Percentiles rank a stretch among this genome's conserved stretches.
phyloP scores from a whole-genome alignment of 1,139 yeast genomes.

The Eremothecium cymbalariae region DNA sequence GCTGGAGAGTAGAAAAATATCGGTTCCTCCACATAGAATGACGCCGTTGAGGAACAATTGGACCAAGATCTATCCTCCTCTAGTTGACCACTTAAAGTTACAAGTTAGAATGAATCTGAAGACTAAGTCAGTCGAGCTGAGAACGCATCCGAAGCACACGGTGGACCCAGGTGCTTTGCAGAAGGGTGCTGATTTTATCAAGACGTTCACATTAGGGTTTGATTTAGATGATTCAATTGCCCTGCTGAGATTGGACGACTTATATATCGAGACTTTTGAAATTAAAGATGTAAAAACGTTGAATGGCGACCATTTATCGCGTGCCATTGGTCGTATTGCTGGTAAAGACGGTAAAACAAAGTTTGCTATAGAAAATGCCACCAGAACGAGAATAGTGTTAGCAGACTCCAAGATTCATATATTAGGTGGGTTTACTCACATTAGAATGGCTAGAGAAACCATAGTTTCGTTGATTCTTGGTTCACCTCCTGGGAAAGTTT shows the following conservation, averaged over 20 bases:
- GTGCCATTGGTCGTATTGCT: slow-evolving; percentile 99
- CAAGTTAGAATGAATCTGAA: slow-evolving; percentile 93
- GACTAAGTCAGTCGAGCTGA: slow-evolving; percentile 76
- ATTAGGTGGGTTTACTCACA: slow-evolving; percentile 93
- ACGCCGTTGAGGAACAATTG: slow-evolving; percentile 82
- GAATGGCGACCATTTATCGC: slow-evolving; percentile 89
- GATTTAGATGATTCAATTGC: slow-evolving; percentile 98
- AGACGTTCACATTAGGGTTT: slow-evolving; percentile 91
- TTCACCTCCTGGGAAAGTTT: slow-evolving; percentile 97
- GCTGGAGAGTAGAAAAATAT: slow-evolving; percentile 76
- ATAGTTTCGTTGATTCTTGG: slow-evolving; percentile 92
- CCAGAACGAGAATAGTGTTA: slow-evolving; percentile 92
- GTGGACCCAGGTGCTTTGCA: slow-evolving; percentile 91
- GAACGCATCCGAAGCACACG: slow-evolving; percentile 70
- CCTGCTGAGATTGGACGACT: slow-evolving; percentile 82
- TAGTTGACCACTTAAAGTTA: slow-evolving; percentile 86
- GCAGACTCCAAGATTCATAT: slow-evolving; percentile 96
- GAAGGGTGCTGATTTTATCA: slow-evolving; percentile 93
- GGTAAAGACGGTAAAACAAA: slow-evolving; percentile 99
- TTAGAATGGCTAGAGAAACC: slow-evolving; percentile 94
- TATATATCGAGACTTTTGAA: slow-evolving; percentile 94
- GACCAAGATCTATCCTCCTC: slow-evolving; percentile 91
- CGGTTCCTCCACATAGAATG: slow-evolving; percentile 96
- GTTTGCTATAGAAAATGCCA: slow-evolving; percentile 96
- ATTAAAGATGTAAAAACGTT: slow-evolving; percentile 93